Conservation (phyloP, 179 eudicot species). For the Actinidia polygama region DNA sequence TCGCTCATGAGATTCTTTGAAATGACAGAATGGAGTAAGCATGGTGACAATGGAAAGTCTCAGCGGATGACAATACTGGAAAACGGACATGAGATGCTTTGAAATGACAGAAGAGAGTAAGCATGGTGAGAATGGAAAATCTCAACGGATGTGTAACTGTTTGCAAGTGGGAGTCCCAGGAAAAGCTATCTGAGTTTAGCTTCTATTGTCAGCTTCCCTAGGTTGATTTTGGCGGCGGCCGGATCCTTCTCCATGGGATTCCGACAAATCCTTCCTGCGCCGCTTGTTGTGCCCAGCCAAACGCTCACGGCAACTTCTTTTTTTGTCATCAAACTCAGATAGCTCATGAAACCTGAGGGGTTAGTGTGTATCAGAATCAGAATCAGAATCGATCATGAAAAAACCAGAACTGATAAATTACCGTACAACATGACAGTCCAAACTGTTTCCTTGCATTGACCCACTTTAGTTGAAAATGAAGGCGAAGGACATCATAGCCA, state of each 20-base stretch:
- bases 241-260: slow-evolving; percentile 33
- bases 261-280: slow-evolving; percentile 43
- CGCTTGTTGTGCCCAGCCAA: slow-evolving; percentile 59
- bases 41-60: too few species aligned
- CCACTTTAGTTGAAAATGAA: too few species aligned
- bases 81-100: neutral
- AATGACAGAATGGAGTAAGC: too few species aligned
- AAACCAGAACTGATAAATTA: neutral
- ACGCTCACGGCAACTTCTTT: slow-evolving; percentile 51
- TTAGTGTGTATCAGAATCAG: neutral
- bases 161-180: slow-evolving; percentile 16
- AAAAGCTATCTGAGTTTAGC: slow-evolving; percentile 15
- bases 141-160: slow-evolving; percentile 24
- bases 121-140: slow-evolving; percentile 17
- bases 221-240: slow-evolving; percentile 11
- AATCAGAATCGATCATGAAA: neutral
- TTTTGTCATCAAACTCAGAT: slow-evolving; percentile 47
- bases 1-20: too few species aligned
- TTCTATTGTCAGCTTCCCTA: slow-evolving; percentile 20
- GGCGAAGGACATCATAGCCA: too few species aligned
- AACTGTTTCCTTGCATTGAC: too few species aligned
- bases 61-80: too few species aligned
- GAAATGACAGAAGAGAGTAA: slow-evolving; percentile 58
- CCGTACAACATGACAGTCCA: neutral
- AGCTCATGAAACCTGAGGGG: slow-evolving; percentile 51